A percentile compares a stretch with the other conserved stretches of the same genome.
Conservation (phyloP, 495 filamentous ascomycete species). For the Aspergillus conjunctus region DNA sequence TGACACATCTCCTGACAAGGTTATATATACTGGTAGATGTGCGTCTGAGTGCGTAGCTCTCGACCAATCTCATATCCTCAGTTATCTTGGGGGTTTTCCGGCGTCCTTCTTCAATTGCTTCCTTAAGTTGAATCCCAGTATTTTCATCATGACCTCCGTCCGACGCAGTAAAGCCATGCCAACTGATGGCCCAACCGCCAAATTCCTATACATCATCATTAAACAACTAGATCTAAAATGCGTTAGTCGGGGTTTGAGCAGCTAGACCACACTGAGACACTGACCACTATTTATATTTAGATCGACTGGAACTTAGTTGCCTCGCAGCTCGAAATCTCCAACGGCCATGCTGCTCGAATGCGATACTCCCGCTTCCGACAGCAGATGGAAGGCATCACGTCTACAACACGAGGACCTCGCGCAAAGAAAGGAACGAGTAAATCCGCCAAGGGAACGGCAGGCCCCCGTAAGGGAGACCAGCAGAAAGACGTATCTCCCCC, state of each 20-base stretch:
- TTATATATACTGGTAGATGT: not conserved
- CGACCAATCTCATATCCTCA: not conserved
- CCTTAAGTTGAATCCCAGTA: not conserved
- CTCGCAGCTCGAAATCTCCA: slow-evolving; percentile 63
- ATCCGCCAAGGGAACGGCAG: slow-evolving; percentile 10
- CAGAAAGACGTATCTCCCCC: slow-evolving; percentile 9
- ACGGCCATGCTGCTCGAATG: slow-evolving; percentile 82
- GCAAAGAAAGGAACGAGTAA: slow-evolving; percentile 29
- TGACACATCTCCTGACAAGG: too few species aligned
- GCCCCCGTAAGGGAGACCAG: slow-evolving; percentile 11
- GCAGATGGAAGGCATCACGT: slow-evolving; percentile 55
- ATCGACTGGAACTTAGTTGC: slow-evolving; percentile 77
- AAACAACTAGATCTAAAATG: slow-evolving; percentile 74
- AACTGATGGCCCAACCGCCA: slow-evolving; percentile 49
- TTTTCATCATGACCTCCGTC: slow-evolving; percentile 26
- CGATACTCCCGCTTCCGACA: slow-evolving; percentile 70
- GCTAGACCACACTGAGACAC: not conserved
- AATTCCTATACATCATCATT: slow-evolving; percentile 75
- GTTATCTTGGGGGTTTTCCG: not conserved
- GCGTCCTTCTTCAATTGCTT: not conserved
- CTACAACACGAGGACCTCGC: slow-evolving; percentile 26
- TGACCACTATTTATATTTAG: slow-evolving; percentile 35
- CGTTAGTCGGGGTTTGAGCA: slow-evolving; percentile 46
- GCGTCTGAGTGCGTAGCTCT: not conserved
- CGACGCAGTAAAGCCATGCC: slow-evolving; percentile 50